Evolutionary conservation across 371 early-diverging fungal species (phyloP), one percentile per base, ranked within the genome.

Genomic region (Enteropsectra breve): DNA sequence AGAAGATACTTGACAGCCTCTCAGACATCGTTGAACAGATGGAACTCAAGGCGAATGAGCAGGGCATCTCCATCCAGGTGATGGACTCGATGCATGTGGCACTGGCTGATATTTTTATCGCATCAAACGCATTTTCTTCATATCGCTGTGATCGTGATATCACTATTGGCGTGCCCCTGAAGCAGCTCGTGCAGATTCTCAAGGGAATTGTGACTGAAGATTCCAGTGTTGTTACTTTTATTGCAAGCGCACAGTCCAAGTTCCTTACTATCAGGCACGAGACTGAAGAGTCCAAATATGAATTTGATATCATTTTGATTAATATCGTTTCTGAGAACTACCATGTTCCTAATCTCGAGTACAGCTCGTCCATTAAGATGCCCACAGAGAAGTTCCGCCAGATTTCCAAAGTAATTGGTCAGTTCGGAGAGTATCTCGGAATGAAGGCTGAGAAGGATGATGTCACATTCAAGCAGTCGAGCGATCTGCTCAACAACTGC

Each of bases 11-110:
- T 13, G 79, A 77, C 40, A 69, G 76, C 49, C 45, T 79, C 6
- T 11, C 45, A 26, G 79, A 81, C 30, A 56, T 81, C 43, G 75
- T 78, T 2, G 76, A 79, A 32, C 54, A 75, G n/a, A 61, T 65
- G 6, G 74, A 70, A 36, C 64, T 81, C 33, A 73, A 69, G 57
- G 64, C 63, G 4, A 59, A 53, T 11, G 56, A 57, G 0, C 48
- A 61, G n/a, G 79, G 79, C 4, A 33, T 81, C 24, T 54, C 45
- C 26, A 76, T 79, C 21, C 81, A 79, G 55, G 72, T 71, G 11
- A 79, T 81, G 77, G 81, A 81, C 64, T 66, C 71, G 18, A 76
- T 76, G 70, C 72, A 76, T 55, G 81, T 75, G 8, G 70, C 67
- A 13, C 54, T 79, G 61, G 68, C 69, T 37, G 80, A 79, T 57